These are phyloP conservation scores for Colletotrichum melonis DNA, from an alignment of 2,329 filamentous ascomycete species.

Conservation along the genomic window DNA sequence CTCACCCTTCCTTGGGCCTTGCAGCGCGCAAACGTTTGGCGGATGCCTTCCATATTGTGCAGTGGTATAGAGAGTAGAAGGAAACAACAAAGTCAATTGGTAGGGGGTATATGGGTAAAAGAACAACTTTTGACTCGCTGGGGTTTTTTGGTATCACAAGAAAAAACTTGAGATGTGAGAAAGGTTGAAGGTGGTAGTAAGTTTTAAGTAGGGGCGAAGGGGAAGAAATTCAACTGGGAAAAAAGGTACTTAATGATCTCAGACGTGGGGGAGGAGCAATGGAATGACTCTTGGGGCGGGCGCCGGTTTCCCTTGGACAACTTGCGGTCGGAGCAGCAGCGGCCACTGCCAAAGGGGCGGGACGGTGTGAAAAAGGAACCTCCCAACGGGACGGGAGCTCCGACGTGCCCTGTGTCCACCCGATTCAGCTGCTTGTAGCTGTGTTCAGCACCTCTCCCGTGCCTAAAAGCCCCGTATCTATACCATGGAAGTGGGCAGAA, in stretches of 20 bases:
- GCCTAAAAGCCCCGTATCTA: too few species aligned
- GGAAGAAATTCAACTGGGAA: background rate
- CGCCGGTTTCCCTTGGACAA: background rate
- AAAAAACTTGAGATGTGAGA: background rate
- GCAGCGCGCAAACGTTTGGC: constrained; percentile 69
- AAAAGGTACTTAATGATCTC: constrained; percentile 11
- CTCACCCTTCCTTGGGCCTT: constrained; percentile 69
- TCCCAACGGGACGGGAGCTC: background rate
- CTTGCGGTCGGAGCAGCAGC: background rate
- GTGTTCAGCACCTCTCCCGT: too few species aligned
- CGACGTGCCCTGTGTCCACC: background rate
- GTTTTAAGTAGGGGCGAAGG: constrained; percentile 8
- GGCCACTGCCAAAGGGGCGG: background rate
- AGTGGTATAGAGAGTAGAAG: background rate
- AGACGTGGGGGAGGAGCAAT: background rate
- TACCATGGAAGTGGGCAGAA: too few species aligned
- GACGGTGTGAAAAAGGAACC: background rate
- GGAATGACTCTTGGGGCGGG: constrained; percentile 3
- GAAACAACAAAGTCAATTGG: constrained; percentile 5
- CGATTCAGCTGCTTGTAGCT: background rate
- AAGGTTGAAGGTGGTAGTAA: constrained; percentile 14
- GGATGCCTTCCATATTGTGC: constrained; percentile 65
- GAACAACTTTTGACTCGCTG: constrained; percentile 10
- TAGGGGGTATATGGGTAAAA: constrained; percentile 10
- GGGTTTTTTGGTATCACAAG: background rate